Percentiles rank a stretch among this genome's conserved stretches.
Conservation (phyloP, 345 rosid genomes). For the Hibiscus syriacus region DNA sequence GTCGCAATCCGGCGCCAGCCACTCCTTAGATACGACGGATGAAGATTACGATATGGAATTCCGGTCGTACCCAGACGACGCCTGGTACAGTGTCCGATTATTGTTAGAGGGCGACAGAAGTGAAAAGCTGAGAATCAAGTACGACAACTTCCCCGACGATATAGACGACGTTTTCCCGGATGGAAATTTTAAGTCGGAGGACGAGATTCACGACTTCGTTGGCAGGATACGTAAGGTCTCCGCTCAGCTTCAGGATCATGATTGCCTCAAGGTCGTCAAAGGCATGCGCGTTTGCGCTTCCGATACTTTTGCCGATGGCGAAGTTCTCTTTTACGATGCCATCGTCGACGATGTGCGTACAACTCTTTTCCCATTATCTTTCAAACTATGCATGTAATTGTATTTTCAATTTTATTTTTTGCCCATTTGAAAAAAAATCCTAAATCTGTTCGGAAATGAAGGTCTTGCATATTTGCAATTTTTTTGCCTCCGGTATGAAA, state of each 20-base stretch:
- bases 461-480: neutral
- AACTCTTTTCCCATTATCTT: neutral
- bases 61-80: constrained; percentile 21
- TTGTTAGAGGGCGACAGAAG: constrained; percentile 11
- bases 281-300: constrained; percentile 36
- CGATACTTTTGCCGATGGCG: constrained; percentile 11
- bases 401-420: neutral
- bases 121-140: constrained; percentile 22
- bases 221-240: constrained; percentile 32
- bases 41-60: constrained; percentile 20
- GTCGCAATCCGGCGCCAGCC: neutral
- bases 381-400: neutral
- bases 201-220: constrained; percentile 19
- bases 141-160: constrained; percentile 11
- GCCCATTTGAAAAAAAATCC: neutral
- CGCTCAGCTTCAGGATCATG: constrained; percentile 36
- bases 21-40: neutral
- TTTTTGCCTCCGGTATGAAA: neutral
- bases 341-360: constrained; percentile 26
- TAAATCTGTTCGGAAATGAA: neutral
- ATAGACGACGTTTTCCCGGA: constrained; percentile 17
- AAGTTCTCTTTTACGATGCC: constrained; percentile 40
- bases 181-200: constrained; percentile 1
- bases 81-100: constrained; percentile 35
- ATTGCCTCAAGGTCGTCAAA: constrained; percentile 18